Conservation (phyloP, 768 basidiomycete species). For the Phylloporus arenicola region DNA sequence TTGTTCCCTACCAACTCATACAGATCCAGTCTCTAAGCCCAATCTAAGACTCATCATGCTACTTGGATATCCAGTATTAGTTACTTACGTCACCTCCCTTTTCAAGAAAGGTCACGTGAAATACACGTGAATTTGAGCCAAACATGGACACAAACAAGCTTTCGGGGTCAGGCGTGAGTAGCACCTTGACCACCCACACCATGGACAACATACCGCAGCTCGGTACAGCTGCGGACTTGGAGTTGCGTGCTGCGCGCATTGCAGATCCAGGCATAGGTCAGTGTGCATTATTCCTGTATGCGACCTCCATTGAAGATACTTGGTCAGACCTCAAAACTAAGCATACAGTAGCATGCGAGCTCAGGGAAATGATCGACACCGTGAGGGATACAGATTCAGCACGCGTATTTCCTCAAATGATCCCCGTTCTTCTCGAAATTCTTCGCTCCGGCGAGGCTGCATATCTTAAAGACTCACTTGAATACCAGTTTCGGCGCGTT, state of each 20-base stretch:
- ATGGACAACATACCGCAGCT: constrained; percentile 44
- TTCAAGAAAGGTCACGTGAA: constrained; percentile 20
- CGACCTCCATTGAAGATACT: not conserved
- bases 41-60: too few species aligned
- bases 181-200: constrained; percentile 6
- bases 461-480: constrained; percentile 58
- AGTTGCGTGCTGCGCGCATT: constrained; percentile 65
- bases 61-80: too few species aligned
- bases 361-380: constrained; percentile 77
- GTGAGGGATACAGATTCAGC: constrained; percentile 69
- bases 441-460: constrained; percentile 64
- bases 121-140: constrained; percentile 28
- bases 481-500: constrained; percentile 80
- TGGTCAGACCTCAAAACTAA: constrained; percentile 63
- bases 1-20: not conserved
- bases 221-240: constrained; percentile 53
- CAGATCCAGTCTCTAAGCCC: too few species aligned
- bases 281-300: constrained; percentile 19
- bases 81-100: not conserved
- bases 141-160: constrained; percentile 30
- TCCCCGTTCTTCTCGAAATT: constrained; percentile 68
- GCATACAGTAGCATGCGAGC: constrained; percentile 65
- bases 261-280: constrained; percentile 71
- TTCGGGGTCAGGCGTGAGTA: constrained; percentile 22
- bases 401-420: constrained; percentile 64